Evolutionary conservation across 345 rosid species (phyloP), one percentile per base, ranked within the genome.

Genomic region (Brassica juncea): DNA sequence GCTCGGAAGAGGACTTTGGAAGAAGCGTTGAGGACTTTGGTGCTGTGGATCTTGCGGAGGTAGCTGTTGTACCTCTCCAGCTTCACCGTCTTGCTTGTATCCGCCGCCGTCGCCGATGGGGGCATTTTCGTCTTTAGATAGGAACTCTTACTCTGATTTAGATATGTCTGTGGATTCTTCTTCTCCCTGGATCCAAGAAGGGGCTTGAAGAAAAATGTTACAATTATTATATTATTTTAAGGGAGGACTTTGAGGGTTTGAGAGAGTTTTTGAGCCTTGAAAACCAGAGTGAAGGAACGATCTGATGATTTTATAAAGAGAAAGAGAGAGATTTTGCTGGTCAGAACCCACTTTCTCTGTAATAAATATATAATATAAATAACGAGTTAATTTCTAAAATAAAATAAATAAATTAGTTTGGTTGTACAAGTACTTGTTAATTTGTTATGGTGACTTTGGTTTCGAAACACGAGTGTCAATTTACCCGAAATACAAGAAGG

Each of bases 1-100:
- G 85, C 89, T 6, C 99, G 88, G 85, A 94, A 90, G 14, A 94
- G 88, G n/a, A 92, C 84, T 64, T 94, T 94, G 1, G 98, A 94
- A 5, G 99, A 94, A 0, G 97, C 92, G 44, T 89, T 92, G 3
- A 94, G 77, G 66, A 89, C 77, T 73, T 88, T 92, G 3, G 97
- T 91, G 77, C 88, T 87, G 73, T 91, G 92, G 15, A 94, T 81
- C 58, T 85, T 82, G 2, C 97, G 88, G 77, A 94, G 66, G 73
- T 94, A 94, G 82, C 96, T 94, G 79, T 94, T 89, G 90, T 90
- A 94, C 28, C 98, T 86, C 81, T 94, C 99, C 5, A 92, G 75
- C 86, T 94, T 94, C 11, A 90, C 78, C 64, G 95, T 92, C 80
- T 94, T 94, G 88, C 98, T 86, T 11, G 93, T 88, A 82, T 92